Base-by-base conservation (phyloP, 768 basidiomycete species). In the Scleroderma bovista region DNA sequence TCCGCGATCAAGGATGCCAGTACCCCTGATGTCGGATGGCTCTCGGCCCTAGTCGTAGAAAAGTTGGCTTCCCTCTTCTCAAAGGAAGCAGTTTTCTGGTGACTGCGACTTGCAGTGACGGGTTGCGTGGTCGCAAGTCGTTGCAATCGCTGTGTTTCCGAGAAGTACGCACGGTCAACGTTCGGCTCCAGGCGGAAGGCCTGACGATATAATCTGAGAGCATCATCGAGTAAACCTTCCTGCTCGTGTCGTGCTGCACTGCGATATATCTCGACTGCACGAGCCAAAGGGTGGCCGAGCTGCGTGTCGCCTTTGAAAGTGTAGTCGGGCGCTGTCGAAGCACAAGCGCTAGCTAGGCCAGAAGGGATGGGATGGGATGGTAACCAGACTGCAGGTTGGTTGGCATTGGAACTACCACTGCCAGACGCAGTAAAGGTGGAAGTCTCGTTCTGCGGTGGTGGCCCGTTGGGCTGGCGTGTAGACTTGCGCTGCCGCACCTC, bases 21-120 rank as follows among this genome's bases (percentile, higher is more conserved):
- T 66, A 11, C 72, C 72, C 6, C 75, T 70, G 40, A 72, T 60
- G 20, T 59, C 34, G 26, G 49, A 40, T 9, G 34, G 10, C 31
- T 29, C 22, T 53, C 50, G 33, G 55, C 55, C 46, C 60, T 86
- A 3, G 69, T 64, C 6, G 88, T 83, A 59, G 88, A 86, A 66
- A 83, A 83, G 86, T 39, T 66, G 88, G 15, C 44, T 38, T 47
- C 58, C 8, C 12, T 88, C 9, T 69, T 95, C 51, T 88, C 88
- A 1, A 88, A 89, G 87, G 83, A 86, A 48, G 80, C 84, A 62
- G 77, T 86, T 33, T 83, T 86, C 57, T 83, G 88, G 64, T 78
- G 77, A 13, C 75, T 75, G 44, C 80, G 17, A 10, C 10, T 29
- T 83, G 39, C 34, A 13, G 16, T 17, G 23, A 36, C 20, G 26